A percentile compares a stretch with the other conserved stretches of the same genome.
Conservation (phyloP, 73 alveolate species). For the Paramecium octaurelia region DNA sequence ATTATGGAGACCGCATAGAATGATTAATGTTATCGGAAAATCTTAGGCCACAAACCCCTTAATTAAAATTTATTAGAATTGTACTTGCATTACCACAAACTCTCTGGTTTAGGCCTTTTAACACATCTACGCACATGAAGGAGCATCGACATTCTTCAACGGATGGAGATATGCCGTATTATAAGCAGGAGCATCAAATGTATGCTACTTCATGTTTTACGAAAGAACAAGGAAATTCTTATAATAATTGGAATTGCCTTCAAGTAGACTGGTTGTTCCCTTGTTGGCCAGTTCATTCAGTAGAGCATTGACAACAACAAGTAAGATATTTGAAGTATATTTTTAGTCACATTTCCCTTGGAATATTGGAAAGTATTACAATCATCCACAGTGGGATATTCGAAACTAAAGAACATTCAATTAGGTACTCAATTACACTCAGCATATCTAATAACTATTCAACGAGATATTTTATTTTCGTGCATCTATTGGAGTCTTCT, state of each 20-base stretch:
- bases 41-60: constrained; percentile 26
- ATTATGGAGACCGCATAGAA: neutral
- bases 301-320: constrained; percentile 59
- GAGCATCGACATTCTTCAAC: constrained; percentile 44
- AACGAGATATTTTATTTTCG: constrained; percentile 55
- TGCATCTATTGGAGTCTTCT: constrained; percentile 59
- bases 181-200: constrained; percentile 58
- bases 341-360: constrained; percentile 57
- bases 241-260: constrained; percentile 8
- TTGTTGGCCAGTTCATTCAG: constrained; percentile 38
- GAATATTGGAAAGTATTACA: constrained; percentile 57
- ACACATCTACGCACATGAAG: constrained; percentile 49
- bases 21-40: neutral
- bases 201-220: constrained; percentile 49
- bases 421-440: constrained; percentile 46
- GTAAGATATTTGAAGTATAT: neutral
- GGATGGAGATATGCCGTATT: constrained; percentile 59
- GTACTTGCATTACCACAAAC: constrained; percentile 40
- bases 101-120: constrained; percentile 5
- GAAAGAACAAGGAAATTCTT: constrained; percentile 39
- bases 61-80: constrained; percentile 43
- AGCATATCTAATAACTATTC: constrained; percentile 50
- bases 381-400: constrained; percentile 46
- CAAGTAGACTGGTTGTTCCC: neutral
- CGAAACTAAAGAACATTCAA: neutral